A percentile compares a stretch with the other conserved stretches of the same genome.
phyloP scores from a whole-genome alignment of 1,139 yeast genomes.

The Tardiomyces depauwii region DNA sequence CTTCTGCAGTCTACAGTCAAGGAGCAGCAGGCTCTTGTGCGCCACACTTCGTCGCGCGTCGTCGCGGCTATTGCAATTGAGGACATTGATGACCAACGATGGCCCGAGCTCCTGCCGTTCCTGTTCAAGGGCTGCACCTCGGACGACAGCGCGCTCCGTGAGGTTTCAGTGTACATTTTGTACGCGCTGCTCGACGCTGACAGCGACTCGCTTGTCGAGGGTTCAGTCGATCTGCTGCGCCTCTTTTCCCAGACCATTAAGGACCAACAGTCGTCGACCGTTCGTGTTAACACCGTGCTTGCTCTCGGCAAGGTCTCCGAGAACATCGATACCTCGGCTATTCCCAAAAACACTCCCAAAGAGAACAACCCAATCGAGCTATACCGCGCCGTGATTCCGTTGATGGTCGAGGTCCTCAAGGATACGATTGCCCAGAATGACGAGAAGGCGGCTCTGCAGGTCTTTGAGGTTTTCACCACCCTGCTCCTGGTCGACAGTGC shows the following conservation, averaged over 20 bases:
- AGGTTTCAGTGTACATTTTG: constrained; percentile 73
- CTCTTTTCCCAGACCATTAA: constrained; percentile 57
- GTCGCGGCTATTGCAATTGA: constrained; percentile 74
- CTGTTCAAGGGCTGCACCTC: constrained; percentile 58
- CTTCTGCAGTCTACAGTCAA: constrained; percentile 60
- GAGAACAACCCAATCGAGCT: constrained; percentile 40
- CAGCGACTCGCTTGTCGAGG: constrained; percentile 47
- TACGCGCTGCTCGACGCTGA: constrained; percentile 57
- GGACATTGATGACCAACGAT: constrained; percentile 55
- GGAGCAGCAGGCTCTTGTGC: constrained; percentile 53
- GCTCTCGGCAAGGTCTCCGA: constrained; percentile 73
- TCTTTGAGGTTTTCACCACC: constrained; percentile 79
- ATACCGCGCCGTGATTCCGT: constrained; percentile 62
- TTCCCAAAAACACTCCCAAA: too few species aligned
- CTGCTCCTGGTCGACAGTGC: constrained; percentile 66
- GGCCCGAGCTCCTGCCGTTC: constrained; percentile 71
- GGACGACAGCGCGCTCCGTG: constrained; percentile 53
- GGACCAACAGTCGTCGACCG: constrained; percentile 54
- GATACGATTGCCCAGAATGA: constrained; percentile 65
- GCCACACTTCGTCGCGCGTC: constrained; percentile 86
- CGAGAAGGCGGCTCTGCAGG: constrained; percentile 55
- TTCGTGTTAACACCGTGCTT: constrained; percentile 73
- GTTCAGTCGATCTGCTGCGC: constrained; percentile 55
- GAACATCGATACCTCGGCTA: constrained; percentile 46
- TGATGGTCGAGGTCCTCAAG: constrained; percentile 72